phyloP scores from a whole-genome alignment of 2,329 filamentous ascomycete genomes.

The Chaetomium sp. region DNA sequence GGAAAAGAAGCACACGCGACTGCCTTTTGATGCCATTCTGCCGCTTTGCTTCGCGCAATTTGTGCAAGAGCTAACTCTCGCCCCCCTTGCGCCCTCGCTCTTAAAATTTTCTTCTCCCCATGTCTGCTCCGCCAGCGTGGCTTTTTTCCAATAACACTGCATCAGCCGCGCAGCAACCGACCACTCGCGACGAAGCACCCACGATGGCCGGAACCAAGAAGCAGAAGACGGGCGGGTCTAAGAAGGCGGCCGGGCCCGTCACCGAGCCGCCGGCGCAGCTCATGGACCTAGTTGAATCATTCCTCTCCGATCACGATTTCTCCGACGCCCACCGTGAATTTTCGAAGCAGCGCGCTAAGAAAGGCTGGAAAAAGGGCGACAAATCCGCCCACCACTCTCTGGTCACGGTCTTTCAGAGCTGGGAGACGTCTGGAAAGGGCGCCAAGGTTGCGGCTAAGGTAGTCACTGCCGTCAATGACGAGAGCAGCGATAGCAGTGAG shows the following conservation, averaged over 20 bases:
- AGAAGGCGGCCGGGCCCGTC: conserved; percentile 13
- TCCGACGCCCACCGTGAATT: conserved; percentile 55
- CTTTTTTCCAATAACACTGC: conserved; percentile 24
- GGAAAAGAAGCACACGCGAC: background rate
- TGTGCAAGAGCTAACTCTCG: background rate
- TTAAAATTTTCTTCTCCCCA: conserved; percentile 3
- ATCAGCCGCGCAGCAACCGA: background rate
- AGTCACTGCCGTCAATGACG: conserved; percentile 28
- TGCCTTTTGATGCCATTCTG: background rate
- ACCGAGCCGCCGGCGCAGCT: conserved; percentile 49
- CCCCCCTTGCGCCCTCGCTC: background rate
- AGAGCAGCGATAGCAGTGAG: conserved; percentile 24
- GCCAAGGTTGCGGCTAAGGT: conserved; percentile 25
- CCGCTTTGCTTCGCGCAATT: background rate
- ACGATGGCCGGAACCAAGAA: conserved; percentile 20
- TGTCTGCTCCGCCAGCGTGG: conserved; percentile 23
- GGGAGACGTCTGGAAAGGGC: conserved; percentile 36
- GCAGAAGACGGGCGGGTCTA: conserved; percentile 18
- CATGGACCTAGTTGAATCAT: conserved; percentile 59
- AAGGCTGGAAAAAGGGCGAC: conserved; percentile 34
- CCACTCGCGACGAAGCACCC: background rate
- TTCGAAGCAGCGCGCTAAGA: conserved; percentile 53
- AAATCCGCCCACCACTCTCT: conserved; percentile 34
- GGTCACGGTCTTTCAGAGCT: conserved; percentile 44
- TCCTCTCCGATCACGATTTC: conserved; percentile 62